Base-by-base conservation (phyloP, 2,329 filamentous ascomycete genomes). In the Calonectria pseudoturangicola region DNA sequence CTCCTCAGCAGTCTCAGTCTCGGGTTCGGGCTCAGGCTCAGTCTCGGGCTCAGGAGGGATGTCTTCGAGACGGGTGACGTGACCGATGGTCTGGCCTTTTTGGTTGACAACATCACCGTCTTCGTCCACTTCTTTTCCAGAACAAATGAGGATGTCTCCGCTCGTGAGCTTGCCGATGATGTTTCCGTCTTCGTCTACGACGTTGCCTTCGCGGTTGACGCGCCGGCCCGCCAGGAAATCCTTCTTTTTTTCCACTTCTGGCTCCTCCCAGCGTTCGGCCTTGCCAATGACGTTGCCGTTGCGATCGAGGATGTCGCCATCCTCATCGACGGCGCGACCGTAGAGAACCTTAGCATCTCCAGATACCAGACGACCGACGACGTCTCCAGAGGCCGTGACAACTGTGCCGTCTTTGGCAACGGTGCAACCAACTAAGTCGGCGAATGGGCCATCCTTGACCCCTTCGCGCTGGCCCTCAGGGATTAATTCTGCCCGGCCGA, bases 281-380 rank as follows among this genome's bases (percentile, higher is more conserved):
- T 89, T 88, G 33, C 89, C 90, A 2, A 92, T 82, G 1, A 85
- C 81, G 74, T 92, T 92, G 39, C 90, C 90, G 80, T 95, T 95
- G 82, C 92, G 92, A 86, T 97, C 95, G 69, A 94, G 88, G 39
- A 97, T 92, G 70, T 97, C 94, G 45, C 95, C 95, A 75, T 97
- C 94, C 74, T 95, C 92, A 70, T 97, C 95, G 21, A 97, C 94
- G 10, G 87, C 80, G 58, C 94, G 93, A 18, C 95, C 95, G 45
- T 92, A 90, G 1, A 97, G 89, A 65, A 88, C 86, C 88, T 95
- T 95, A 43, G 89, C 82, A 68, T 97, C 93, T 3, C 94, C 95
- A 58, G 92, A 90, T 4, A 89, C 87, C 47, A 96, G 88, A 50
- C 92, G 88, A 27, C 95, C 95, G 60, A 97, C 93, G 28, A 93